Percentiles rank a stretch among this genome's conserved stretches.
Evolutionary conservation across 768 basidiomycete species (phyloP).

Genomic region (Lactarius hatsudake): DNA sequence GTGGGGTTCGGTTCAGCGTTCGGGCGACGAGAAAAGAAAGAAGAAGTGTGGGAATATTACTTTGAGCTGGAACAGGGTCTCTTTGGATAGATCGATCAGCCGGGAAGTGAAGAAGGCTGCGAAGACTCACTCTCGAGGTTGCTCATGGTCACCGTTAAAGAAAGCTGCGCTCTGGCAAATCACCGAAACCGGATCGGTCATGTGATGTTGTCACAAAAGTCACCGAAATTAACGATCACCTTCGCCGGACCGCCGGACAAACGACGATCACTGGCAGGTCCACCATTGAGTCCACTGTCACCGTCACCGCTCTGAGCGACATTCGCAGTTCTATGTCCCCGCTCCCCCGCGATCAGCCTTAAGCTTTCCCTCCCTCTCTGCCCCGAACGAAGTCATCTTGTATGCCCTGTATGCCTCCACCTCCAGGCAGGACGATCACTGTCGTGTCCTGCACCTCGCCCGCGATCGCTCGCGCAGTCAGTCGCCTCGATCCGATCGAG

Average conservation of each 20-base stretch:
- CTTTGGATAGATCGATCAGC: conserved; percentile 47
- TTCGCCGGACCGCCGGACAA: no score
- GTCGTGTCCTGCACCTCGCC: not conserved
- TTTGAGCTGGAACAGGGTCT: conserved; percentile 98
- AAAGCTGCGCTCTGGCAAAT: not conserved
- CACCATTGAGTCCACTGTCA: no score
- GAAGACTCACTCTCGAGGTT: conserved; percentile 80
- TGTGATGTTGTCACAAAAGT: not conserved
- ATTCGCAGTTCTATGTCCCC: not conserved
- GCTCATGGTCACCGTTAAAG: conserved; percentile 50
- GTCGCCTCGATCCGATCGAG: conserved; percentile 1
- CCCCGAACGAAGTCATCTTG: conserved; percentile 10
- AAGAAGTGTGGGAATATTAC: conserved; percentile 39
- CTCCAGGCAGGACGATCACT: conserved; percentile 1
- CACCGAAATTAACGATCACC: not conserved
- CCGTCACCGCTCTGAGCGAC: not conserved
- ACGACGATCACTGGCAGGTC: not conserved
- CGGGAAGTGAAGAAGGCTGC: not conserved
- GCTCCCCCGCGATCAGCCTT: no score
- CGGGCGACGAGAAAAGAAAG: not conserved
- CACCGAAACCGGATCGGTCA: not conserved
- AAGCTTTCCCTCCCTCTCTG: no score
- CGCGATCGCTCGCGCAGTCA: not conserved
- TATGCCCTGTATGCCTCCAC: not conserved
- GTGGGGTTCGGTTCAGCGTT: conserved; percentile 2